phyloP scores from a whole-genome alignment of 345 rosid genomes.

The Geranium rotundifolium region DNA sequence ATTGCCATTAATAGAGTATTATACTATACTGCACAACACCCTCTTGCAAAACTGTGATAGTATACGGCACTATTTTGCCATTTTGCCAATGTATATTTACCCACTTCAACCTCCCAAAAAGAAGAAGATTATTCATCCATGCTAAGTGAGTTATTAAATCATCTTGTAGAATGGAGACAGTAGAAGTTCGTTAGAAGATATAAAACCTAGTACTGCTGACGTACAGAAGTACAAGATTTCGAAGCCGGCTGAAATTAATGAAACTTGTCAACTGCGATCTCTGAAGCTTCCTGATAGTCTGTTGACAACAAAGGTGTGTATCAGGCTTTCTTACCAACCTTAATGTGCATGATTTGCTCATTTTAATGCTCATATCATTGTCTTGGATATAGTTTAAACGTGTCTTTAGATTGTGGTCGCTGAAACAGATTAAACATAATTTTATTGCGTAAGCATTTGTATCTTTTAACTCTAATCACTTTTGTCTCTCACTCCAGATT shows the following conservation, averaged over 20 bases:
- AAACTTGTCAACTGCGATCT: constrained; percentile 48
- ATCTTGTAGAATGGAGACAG: constrained; percentile 43
- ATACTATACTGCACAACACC: too few relatives aligned
- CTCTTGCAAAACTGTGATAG: too few relatives aligned
- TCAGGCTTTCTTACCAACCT: not conserved
- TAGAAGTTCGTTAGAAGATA: constrained; percentile 40
- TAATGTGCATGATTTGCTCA: not conserved
- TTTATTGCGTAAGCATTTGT: too few relatives aligned
- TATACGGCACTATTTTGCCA: too few relatives aligned
- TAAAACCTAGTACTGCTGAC: constrained; percentile 48
- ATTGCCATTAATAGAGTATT: too few relatives aligned
- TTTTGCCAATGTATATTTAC: not conserved
- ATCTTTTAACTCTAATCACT: not conserved
- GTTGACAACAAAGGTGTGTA: constrained; percentile 36
- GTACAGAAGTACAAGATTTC: constrained; percentile 54
- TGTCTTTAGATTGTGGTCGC: not conserved
- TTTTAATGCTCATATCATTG: not conserved
- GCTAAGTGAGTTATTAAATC: not conserved
- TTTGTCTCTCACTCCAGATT: not conserved
- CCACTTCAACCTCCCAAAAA: not conserved
- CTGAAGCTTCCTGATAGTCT: constrained; percentile 49
- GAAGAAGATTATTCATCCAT: not conserved
- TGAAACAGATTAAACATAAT: not conserved
- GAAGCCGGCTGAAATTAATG: constrained; percentile 52
- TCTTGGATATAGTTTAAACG: not conserved